Evolutionary conservation across 2,329 filamentous ascomycete species (phyloP), one percentile per base, ranked within the genome.

Genomic region (Epichloe hybrida): DNA sequence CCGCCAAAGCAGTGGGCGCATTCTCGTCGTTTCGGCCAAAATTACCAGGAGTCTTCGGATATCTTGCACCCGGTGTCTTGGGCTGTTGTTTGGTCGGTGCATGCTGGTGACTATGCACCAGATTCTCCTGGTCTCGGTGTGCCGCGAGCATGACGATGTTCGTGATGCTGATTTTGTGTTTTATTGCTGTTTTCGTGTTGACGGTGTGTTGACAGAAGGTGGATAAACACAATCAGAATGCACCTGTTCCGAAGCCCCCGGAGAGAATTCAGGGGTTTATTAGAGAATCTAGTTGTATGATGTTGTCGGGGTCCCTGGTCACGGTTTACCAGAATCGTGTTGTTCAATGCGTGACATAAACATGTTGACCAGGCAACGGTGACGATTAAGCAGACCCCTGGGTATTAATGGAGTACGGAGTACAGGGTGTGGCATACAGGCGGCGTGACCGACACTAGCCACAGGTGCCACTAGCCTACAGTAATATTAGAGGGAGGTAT

Each of bases 11-110:
- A 8, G 56, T 59, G 5, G 61, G 56, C 3, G 77, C 80, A 68
- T 96, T 96, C 67, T 96, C 91, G 60, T 96, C 88, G 58, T 94
- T 87, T 54, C 87, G 74, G 7, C 83, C 77, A 46, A 87, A 69
- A 61, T 83, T 86, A 63, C 90, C 80, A 0, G 90, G 89, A 5
- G 89, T 95, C 69, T 94, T 95, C 8, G 86, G 83, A 56, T 76
- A 83, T 62, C 81, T 81, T 52, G 79, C 76, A 51, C 81, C 85
- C 0, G 89, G 89, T 31, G 89, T 95, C 69, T 91, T 95, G 50
- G 86, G 80, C 58, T 88, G 84, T 62, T 74, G 81, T 67, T 95
- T 95, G 15, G 80, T 75, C 15, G 81, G 79, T 23, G 81, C 77
- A 64, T 89, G 87, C 64, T 89, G 87, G 64, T 85, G 85, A 57